Evolutionary conservation across 2,329 filamentous ascomycete genomes (phyloP), one percentile per base, ranked within the genome.

Genomic region (Polychaeton citri): DNA sequence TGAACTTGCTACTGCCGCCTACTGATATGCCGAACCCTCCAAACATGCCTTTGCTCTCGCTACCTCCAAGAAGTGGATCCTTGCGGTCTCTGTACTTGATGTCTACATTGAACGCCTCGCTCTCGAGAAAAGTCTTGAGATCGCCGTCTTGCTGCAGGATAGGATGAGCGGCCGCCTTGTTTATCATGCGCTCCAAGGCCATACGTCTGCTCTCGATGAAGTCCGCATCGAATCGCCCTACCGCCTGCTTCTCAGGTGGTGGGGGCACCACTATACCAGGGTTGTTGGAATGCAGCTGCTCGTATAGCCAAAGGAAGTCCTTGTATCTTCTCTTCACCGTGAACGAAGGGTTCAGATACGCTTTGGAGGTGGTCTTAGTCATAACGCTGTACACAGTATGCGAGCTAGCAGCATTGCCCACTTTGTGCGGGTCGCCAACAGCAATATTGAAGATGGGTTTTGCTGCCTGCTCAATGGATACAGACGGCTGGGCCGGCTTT

Each of bases 301-400:
- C 95, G 60, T 98, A 98, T 19, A 98, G 76, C 90, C 90, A 98
- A 36, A 98, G 67, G 58, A 98, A 98, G 62, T 98, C 90, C 40
- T 87, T 79, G 60, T 96, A 98, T 53, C 90, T 76, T 49, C 90
- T 74, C 52, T 86, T 93, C 48, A 98, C 90, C 38, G 85, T 79
- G 53, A 98, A 96, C 53, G 94, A 87, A 35, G 83, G 71, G 52
- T 88, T 81, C 54, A 82, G 83, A 61, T 96, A 98, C 35, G 86
- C 90, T 65, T 95, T 95, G 24, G 88, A 96, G 1, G 85, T 83
- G 9, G 90, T 98, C 82, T 81, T 90, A 39, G 90, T 98, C 52
- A 82, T 74, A 45, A 98, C 90, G 50, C 85, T 85, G 63, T 98
- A 98, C 33, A 96, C 90, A 45, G 94, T 98, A 60, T 98, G 90